Conservation (phyloP, 345 rosid genomes). For the Toxicodendron radicans region DNA sequence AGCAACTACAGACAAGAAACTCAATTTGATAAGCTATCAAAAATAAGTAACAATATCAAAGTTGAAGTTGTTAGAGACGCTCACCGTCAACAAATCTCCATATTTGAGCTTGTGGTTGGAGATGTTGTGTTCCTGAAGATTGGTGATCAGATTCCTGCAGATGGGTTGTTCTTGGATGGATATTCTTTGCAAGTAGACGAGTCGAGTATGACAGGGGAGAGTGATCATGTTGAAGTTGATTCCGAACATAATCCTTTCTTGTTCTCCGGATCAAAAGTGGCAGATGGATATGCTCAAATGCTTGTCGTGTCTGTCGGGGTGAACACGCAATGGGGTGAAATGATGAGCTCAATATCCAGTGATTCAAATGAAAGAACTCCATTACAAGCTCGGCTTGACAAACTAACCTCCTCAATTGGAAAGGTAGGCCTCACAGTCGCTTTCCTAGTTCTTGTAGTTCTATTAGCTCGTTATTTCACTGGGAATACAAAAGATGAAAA, state of each 20-base stretch:
- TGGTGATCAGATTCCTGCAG: constrained; percentile 64
- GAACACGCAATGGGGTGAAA: constrained; percentile 66
- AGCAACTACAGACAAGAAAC: constrained; percentile 52
- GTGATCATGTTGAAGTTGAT: constrained; percentile 40
- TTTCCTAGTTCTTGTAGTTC: constrained; percentile 54
- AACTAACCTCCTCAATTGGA: constrained; percentile 57
- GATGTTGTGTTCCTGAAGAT: constrained; percentile 55
- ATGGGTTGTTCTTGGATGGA: constrained; percentile 52
- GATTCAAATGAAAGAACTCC: constrained; percentile 61
- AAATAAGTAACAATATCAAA: constrained; percentile 47
- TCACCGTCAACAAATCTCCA: constrained; percentile 40
- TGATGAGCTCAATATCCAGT: constrained; percentile 54
- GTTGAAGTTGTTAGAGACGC: constrained; percentile 52
- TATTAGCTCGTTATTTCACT: constrained; percentile 63
- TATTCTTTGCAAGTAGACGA: constrained; percentile 50
- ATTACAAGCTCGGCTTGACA: constrained; percentile 58
- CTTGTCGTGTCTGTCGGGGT: constrained; percentile 60
- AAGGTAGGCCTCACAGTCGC: constrained; percentile 61
- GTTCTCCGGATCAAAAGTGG: constrained; percentile 53
- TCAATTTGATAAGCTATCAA: constrained; percentile 54
- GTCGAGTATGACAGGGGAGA: constrained; percentile 61
- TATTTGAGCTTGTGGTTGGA: constrained; percentile 60
- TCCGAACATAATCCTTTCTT: constrained; percentile 42
- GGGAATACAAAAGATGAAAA: constrained; percentile 49
- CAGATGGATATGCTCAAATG: constrained; percentile 53